phyloP scores from a whole-genome alignment of 257 asterid species.

The Fraxinus cuspidata region DNA sequence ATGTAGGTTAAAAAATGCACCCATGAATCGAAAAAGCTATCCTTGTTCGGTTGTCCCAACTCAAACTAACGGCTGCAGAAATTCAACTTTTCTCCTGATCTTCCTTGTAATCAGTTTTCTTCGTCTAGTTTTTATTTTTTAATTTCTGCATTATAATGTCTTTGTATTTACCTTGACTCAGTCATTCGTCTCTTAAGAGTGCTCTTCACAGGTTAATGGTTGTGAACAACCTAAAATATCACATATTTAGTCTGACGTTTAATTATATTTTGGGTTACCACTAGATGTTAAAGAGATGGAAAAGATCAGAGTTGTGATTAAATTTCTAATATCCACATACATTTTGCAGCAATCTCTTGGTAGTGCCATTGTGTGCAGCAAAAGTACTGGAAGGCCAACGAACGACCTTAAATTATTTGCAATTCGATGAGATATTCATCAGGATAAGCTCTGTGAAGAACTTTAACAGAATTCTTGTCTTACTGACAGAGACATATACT shows the following conservation, averaged over 20 bases:
- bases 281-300: not conserved
- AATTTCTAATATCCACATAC: not conserved
- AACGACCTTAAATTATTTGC: not conserved
- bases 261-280: not conserved
- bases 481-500: conserved; percentile 83
- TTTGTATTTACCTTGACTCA: not conserved
- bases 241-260: not conserved
- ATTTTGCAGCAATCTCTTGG: not conserved
- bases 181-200: not conserved
- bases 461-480: conserved; percentile 15
- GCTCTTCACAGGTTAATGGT: not conserved
- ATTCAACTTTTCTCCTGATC: not conserved
- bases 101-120: not conserved
- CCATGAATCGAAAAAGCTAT: not conserved
- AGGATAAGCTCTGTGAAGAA: conserved; percentile 4
- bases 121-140: not conserved
- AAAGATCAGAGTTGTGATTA: not conserved
- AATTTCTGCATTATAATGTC: no score
- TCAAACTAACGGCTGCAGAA: not conserved
- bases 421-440: not conserved
- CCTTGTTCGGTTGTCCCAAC: not conserved
- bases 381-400: not conserved
- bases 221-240: not conserved
- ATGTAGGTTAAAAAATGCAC: not conserved
- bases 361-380: not conserved